phyloP scores from a whole-genome alignment of 768 basidiomycete genomes.

The Amanita molliuscula region DNA sequence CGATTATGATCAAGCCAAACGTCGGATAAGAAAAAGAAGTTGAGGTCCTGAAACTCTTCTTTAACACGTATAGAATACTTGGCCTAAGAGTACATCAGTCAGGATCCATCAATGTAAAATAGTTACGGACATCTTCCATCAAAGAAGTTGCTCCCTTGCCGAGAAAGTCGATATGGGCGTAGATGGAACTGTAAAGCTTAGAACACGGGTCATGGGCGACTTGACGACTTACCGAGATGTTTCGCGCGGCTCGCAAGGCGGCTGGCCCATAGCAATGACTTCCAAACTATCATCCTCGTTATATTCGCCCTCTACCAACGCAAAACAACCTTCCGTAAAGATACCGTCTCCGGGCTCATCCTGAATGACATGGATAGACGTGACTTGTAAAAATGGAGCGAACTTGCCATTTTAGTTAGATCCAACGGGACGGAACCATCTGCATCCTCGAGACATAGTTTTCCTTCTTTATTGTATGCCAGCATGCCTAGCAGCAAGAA shows the following conservation, averaged over 20 bases:
- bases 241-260: slow-evolving; percentile 87
- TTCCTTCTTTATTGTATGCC: slow-evolving; percentile 80
- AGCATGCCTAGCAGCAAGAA: slow-evolving; percentile 95
- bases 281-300: slow-evolving; percentile 83
- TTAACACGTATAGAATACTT: slow-evolving; percentile 52
- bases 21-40: slow-evolving; percentile 93
- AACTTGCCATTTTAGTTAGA: slow-evolving; percentile 71
- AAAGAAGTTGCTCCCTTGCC: slow-evolving; percentile 90
- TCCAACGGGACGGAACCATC: slow-evolving; percentile 88
- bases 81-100: slow-evolving; percentile 28
- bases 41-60: slow-evolving; percentile 63
- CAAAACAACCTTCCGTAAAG: slow-evolving; percentile 94
- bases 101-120: neutral
- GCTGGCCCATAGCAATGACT: slow-evolving; percentile 93
- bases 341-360: slow-evolving; percentile 91
- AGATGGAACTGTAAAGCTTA: slow-evolving; percentile 57
- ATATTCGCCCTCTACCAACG: slow-evolving; percentile 93
- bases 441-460: slow-evolving; percentile 83
- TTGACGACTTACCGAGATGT: slow-evolving; percentile 54
- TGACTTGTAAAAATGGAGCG: neutral
- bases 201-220: slow-evolving; percentile 6
- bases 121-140: slow-evolving; percentile 69
- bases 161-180: slow-evolving; percentile 94
- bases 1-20: slow-evolving; percentile 90
- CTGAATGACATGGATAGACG: slow-evolving; percentile 18